These are phyloP conservation scores for Ambrosia trifida DNA, from an alignment of 129 eudicot genomes.

Conservation along the genomic window DNA sequence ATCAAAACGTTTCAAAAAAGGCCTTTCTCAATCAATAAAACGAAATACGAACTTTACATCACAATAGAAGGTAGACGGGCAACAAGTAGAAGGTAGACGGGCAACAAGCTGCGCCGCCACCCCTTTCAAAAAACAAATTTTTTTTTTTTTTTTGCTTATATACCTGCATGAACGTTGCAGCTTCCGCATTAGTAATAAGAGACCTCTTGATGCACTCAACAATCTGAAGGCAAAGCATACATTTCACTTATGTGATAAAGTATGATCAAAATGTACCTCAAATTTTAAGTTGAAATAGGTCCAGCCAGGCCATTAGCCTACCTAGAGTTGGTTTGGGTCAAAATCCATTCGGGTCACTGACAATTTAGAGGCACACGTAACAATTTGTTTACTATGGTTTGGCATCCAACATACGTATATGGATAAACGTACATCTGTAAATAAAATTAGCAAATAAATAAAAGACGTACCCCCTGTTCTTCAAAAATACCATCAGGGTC, in stretches of 20 bases:
- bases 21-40: no score
- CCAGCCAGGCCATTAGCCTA: neutral
- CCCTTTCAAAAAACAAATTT: neutral
- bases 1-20: neutral
- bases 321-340: neutral
- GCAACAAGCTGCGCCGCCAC: no score
- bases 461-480: slow-evolving; percentile 41
- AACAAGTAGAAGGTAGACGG: no score
- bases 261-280: neutral
- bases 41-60: no score
- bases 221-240: slow-evolving; percentile 34
- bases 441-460: neutral
- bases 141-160: neutral
- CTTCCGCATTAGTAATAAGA: slow-evolving; percentile 42
- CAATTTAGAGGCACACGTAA: neutral
- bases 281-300: slow-evolving; percentile 14
- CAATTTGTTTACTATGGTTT: neutral
- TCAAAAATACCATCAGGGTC: slow-evolving; percentile 50
- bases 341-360: neutral
- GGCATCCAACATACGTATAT: neutral
- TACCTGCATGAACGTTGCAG: slow-evolving; percentile 61
- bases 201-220: slow-evolving; percentile 48
- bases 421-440: neutral
- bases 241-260: neutral
- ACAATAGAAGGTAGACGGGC: no score